Evolutionary conservation across 2,329 filamentous ascomycete genomes (phyloP).

Genomic region (Cadophora gregata): DNA sequence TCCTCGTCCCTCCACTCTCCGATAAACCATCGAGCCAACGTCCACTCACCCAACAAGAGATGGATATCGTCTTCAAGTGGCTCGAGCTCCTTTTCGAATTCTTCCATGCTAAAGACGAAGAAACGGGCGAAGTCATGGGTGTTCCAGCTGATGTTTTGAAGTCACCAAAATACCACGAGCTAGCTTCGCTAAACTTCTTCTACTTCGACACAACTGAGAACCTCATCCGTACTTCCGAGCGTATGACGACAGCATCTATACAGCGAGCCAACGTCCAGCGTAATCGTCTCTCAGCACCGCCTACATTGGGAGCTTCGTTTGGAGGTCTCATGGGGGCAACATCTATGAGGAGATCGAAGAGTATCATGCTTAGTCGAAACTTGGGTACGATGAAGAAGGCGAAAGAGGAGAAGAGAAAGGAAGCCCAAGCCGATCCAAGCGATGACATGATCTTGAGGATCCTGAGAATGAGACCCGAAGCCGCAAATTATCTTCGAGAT

Average conservation of each 20-base stretch:
- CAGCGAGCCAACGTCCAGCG: slow-evolving; percentile 75
- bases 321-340: slow-evolving; percentile 70
- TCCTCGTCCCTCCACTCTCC: slow-evolving; percentile 91
- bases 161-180: slow-evolving; percentile 97
- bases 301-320: slow-evolving; percentile 58
- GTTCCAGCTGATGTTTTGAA: slow-evolving; percentile 92
- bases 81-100: slow-evolving; percentile 88
- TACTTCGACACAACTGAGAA: slow-evolving; percentile 94
- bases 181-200: slow-evolving; percentile 97
- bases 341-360: slow-evolving; percentile 71
- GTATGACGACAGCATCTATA: slow-evolving; percentile 89
- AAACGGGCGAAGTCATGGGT: slow-evolving; percentile 81
- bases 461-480: slow-evolving; percentile 92
- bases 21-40: slow-evolving; percentile 91
- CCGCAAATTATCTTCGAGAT: slow-evolving; percentile 84
- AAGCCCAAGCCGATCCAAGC: slow-evolving; percentile 93
- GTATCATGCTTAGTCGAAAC: slow-evolving; percentile 93
- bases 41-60: slow-evolving; percentile 82
- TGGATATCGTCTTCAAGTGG: slow-evolving; percentile 96
- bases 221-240: slow-evolving; percentile 91
- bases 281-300: slow-evolving; percentile 74
- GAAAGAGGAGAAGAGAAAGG: slow-evolving; percentile 94
- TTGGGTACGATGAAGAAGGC: slow-evolving; percentile 94
- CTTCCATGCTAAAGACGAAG: slow-evolving; percentile 91
- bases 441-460: slow-evolving; percentile 99